A percentile compares a stretch with the other conserved stretches of the same genome.
Evolutionary conservation across 768 basidiomycete genomes (phyloP).

Genomic region (Nevesoporus exiguus): DNA sequence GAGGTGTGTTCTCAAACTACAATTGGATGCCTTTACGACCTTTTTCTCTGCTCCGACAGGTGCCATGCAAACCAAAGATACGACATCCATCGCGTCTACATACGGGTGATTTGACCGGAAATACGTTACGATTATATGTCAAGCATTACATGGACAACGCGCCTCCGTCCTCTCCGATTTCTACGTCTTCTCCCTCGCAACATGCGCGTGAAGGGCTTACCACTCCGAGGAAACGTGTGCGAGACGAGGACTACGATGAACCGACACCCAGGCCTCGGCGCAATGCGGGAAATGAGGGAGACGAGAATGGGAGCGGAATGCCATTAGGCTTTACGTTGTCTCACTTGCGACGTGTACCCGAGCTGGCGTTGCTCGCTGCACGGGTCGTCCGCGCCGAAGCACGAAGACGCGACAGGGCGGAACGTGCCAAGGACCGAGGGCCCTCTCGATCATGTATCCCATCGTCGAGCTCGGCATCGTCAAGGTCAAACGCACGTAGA

Average conservation of each 20-base stretch:
- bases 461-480: not conserved
- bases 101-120: slow-evolving; percentile 62
- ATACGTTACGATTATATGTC: slow-evolving; percentile 71
- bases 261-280: slow-evolving; percentile 8
- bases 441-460: not conserved
- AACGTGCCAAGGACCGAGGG: slow-evolving; percentile 35
- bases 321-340: slow-evolving; percentile 63
- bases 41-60: not conserved
- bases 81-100: slow-evolving; percentile 73
- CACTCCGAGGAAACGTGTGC: slow-evolving; percentile 35
- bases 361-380: slow-evolving; percentile 59
- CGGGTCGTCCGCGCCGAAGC: slow-evolving; percentile 62
- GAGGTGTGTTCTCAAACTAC: slow-evolving; percentile 2
- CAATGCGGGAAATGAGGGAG: not conserved
- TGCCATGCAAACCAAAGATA: slow-evolving; percentile 41
- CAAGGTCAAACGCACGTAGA: not conserved
- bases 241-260: slow-evolving; percentile 12
- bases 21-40: not conserved
- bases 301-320: not conserved
- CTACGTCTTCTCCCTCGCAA: slow-evolving; percentile 1
- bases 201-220: slow-evolving; percentile 2
- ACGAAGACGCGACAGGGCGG: slow-evolving; percentile 50
- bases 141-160: slow-evolving; percentile 77
- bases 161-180: slow-evolving; percentile 6
- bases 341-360: slow-evolving; percentile 74